A percentile compares a stretch with the other conserved stretches of the same genome.
phyloP scores from a whole-genome alignment of 805 yeast species.

The Yarrowia sp. region DNA sequence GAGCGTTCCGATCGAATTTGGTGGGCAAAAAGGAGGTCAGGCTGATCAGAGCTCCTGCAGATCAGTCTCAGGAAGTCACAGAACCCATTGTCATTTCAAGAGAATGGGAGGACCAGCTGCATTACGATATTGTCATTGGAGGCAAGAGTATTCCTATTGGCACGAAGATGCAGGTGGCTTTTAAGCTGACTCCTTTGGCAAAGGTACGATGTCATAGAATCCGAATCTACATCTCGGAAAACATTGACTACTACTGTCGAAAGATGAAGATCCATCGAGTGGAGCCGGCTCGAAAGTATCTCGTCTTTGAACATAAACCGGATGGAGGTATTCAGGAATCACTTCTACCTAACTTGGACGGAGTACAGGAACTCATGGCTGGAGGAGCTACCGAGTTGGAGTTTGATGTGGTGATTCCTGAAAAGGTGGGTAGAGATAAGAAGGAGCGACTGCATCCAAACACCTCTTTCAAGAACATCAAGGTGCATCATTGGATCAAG shows the following conservation, averaged over 20 bases:
- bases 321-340: constrained; percentile 26
- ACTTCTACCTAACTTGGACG: constrained; percentile 5
- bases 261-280: constrained; percentile 85
- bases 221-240: constrained; percentile 82
- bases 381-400: constrained; percentile 51
- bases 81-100: constrained; percentile 90
- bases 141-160: constrained; percentile 85
- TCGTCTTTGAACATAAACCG: constrained; percentile 66
- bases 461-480: constrained; percentile 73
- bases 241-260: constrained; percentile 83
- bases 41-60: constrained; percentile 73
- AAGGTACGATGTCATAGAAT: constrained; percentile 85
- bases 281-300: constrained; percentile 81
- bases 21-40: constrained; percentile 60
- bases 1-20: constrained; percentile 80
- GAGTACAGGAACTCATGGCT: constrained; percentile 5
- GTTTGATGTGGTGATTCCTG: constrained; percentile 81
- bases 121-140: constrained; percentile 86
- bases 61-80: constrained; percentile 76
- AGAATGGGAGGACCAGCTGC: constrained; percentile 91
- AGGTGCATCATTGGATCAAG: constrained; percentile 94
- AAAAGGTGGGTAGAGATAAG: constrained; percentile 41
- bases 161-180: constrained; percentile 77
- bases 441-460: constrained; percentile 62
- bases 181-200: constrained; percentile 80